A percentile compares a stretch with the other conserved stretches of the same genome.
These are phyloP conservation scores for Nothopassalora personata DNA, from an alignment of 2,329 filamentous ascomycete species.

Conservation along the genomic window DNA sequence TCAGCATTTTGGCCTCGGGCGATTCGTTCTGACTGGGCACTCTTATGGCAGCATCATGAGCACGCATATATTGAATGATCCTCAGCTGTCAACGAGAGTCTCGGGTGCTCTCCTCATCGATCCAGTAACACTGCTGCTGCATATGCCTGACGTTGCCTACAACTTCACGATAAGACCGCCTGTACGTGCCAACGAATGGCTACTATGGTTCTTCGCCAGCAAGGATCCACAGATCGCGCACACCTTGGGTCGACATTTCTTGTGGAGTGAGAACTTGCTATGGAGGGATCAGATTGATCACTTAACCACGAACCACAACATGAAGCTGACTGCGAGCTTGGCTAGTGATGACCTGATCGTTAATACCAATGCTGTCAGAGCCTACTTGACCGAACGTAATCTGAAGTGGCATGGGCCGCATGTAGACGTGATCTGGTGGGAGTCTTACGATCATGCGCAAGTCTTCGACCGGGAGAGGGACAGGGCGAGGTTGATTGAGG, in stretches of 20 bases:
- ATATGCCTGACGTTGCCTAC: conserved; percentile 65
- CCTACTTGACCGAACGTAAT: conserved; percentile 51
- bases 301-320: conserved; percentile 26
- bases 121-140: conserved; percentile 62
- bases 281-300: conserved; percentile 61
- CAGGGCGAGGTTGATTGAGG: conserved; percentile 23
- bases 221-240: conserved; percentile 63
- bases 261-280: conserved; percentile 65
- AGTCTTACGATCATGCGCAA: conserved; percentile 59
- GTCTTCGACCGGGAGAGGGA: conserved; percentile 44
- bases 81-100: conserved; percentile 42
- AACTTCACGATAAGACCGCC: conserved; percentile 55
- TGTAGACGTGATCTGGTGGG: conserved; percentile 57
- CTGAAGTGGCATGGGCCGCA: conserved; percentile 38
- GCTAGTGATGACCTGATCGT: conserved; percentile 61
- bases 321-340: conserved; percentile 53
- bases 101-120: conserved; percentile 52
- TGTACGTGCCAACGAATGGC: conserved; percentile 60
- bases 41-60: conserved; percentile 59
- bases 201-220: conserved; percentile 65
- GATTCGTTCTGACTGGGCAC: conserved; percentile 58
- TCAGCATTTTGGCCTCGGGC: conserved; percentile 54
- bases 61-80: conserved; percentile 55
- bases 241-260: conserved; percentile 61
- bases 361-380: conserved; percentile 53